These are phyloP conservation scores for Teunomyces funiuensis DNA, from an alignment of 805 yeast species.

Conservation along the genomic window DNA sequence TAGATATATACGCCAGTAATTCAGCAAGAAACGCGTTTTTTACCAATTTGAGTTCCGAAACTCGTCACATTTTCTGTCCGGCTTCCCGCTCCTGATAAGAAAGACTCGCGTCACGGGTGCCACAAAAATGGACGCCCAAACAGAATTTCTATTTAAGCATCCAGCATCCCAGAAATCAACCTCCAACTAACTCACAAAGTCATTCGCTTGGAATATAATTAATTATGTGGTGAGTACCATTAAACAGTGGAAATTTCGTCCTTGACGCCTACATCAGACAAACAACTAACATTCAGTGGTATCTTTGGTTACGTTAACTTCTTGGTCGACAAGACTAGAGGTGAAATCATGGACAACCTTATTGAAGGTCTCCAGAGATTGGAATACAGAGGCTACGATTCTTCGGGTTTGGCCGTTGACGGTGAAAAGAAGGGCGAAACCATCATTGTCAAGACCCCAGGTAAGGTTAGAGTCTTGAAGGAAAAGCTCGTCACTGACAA, in stretches of 20 bases:
- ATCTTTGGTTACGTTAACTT: constrained; percentile 97
- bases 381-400: constrained; percentile 98
- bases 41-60: neutral
- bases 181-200: neutral
- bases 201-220: constrained; percentile 1
- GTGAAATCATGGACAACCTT: constrained; percentile 86
- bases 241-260: too few species aligned
- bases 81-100: constrained; percentile 1
- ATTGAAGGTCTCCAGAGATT: constrained; percentile 82
- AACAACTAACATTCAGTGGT: constrained; percentile 55
- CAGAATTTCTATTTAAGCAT: constrained; percentile 5
- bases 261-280: too few species aligned
- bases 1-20: too few species aligned
- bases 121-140: constrained; percentile 5
- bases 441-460: constrained; percentile 77
- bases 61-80: neutral
- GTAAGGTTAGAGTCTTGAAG: constrained; percentile 84
- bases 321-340: constrained; percentile 86
- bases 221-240: constrained; percentile 4
- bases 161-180: constrained; percentile 3
- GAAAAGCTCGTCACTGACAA: constrained; percentile 54
- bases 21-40: too few species aligned
- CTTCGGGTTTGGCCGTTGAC: constrained; percentile 94
- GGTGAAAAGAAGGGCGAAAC: constrained; percentile 77
- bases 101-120: constrained; percentile 2